Percentiles rank a stretch among this genome's conserved stretches.
Evolutionary conservation across 73 alveolate genomes (phyloP).

Genomic region (Paramecium primaurelia): DNA sequence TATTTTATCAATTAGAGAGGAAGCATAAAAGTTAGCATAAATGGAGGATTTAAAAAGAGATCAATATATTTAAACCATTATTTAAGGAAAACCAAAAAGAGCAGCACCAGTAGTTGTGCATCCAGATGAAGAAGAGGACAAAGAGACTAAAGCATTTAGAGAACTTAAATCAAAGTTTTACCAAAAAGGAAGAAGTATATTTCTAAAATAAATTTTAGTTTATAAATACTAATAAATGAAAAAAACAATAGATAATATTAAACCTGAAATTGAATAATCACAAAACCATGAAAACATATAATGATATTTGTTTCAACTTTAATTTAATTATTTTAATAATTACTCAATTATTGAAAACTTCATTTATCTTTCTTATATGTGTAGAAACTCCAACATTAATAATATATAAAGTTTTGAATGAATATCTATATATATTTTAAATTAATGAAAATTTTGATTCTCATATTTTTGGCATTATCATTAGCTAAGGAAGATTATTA

Average conservation of each 20-base stretch:
- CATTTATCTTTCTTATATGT: too few species aligned
- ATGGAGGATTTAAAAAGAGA: conserved; percentile 48
- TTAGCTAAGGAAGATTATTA: conserved; percentile 69
- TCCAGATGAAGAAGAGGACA: conserved; percentile 42
- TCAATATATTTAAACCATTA: not conserved
- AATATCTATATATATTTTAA: not conserved
- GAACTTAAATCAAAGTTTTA: conserved; percentile 18
- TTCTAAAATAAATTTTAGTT: not conserved
- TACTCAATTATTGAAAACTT: too few species aligned
- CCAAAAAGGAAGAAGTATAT: conserved; percentile 33
- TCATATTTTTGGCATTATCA: not conserved
- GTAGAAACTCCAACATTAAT: not conserved
- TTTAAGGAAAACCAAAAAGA: conserved; percentile 45
- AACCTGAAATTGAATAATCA: not conserved
- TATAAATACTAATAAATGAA: conserved; percentile 12
- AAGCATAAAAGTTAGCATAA: not conserved
- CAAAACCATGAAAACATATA: not conserved
- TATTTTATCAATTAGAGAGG: not conserved
- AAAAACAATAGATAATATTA: not conserved
- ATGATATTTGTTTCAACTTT: not conserved
- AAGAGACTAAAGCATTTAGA: not conserved
- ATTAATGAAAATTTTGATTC: not conserved
- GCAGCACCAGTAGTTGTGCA: not conserved
- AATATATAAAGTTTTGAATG: too few species aligned
- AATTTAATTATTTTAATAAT: not conserved